phyloP scores from a whole-genome alignment of 371 early-diverging fungal species.

The Blastocladiella emersonii region DNA sequence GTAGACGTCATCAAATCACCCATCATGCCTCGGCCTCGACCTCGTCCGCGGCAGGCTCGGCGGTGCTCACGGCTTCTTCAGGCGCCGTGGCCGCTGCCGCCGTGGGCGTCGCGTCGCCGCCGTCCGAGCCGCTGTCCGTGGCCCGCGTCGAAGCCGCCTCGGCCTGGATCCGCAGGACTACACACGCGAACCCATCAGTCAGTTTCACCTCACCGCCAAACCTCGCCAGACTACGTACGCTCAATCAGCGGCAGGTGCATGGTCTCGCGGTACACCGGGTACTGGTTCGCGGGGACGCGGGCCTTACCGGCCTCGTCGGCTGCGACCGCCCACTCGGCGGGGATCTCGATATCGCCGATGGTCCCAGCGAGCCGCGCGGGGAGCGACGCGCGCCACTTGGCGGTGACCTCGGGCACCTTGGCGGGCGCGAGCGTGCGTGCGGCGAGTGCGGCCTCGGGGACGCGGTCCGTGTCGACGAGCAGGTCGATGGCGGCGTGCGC shows the following conservation, averaged over 20 bases:
- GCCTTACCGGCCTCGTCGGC: not conserved
- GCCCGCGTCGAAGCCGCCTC: too few species aligned
- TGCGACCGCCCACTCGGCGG: not conserved
- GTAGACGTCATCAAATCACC: too few species aligned
- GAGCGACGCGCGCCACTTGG: not conserved
- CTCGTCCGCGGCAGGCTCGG: too few species aligned
- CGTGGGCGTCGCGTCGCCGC: too few species aligned
- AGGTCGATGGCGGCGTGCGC: conserved; percentile 65
- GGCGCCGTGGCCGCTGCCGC: too few species aligned
- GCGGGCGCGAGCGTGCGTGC: conserved; percentile 75
- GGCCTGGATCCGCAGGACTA: not conserved
- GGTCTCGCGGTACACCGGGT: not conserved
- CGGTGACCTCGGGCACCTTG: not conserved
- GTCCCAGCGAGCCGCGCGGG: not conserved
- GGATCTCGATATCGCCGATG: not conserved
- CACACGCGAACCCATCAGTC: too few species aligned
- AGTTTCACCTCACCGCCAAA: too few species aligned
- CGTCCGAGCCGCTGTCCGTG: too few species aligned
- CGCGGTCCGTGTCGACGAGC: conserved; percentile 65
- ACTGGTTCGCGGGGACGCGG: not conserved
- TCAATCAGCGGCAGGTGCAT: not conserved
- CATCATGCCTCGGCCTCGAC: too few species aligned
- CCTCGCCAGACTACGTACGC: too few species aligned
- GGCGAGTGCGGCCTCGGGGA: conserved; percentile 92
- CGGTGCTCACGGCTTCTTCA: too few species aligned